Base-by-base conservation (phyloP, 441 rosid species). In the Pelargonium citronellum region DNA sequence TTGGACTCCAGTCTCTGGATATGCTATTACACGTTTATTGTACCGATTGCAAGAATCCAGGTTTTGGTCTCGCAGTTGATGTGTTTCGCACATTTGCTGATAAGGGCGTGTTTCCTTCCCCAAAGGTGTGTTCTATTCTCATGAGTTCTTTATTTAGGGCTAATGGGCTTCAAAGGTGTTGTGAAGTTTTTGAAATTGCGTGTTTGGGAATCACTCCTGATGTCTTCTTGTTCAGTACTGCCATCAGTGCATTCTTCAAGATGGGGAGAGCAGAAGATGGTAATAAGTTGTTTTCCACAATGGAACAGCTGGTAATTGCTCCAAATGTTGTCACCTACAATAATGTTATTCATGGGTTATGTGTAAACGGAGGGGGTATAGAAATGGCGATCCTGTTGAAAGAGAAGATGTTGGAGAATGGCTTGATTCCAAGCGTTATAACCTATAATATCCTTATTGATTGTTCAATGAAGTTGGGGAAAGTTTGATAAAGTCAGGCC, bases 401-500 rank as follows among this genome's bases (percentile, higher is more conserved):
- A 67, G 87, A 78, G 64, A 87, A 76, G 84, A 91, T 91, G 97
- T 73, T 71, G 30, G 72, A 78, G 55, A 75, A 71, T 46, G 73
- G 85, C 66, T 83, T 87, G 78, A 75, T 74, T 16, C 91, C 87
- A 0, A 89, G 77, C 79, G 83, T 86, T 47, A 70, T 82, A 67
- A 89, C 92, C 7, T 89, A 87, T 57, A 82, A 88, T 75, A 78
- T 85, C 78, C 87, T 91, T 67, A 72, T 91, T 74, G 88, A 89
- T 75, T 85, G 94, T 74, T 83, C 87, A 74, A 84, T 81, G 55
- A 91, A 86, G 75, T 73, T 77, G 27, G 86, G 80, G 77, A 87
- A n/a, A n/a, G n/a, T n/a, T n/a, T n/a, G n/a, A n/a, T 86, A 87
- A 5, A 89, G 85, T 76, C 83, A 78, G 66, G 76, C 90, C 72